Conservation (phyloP, 2,329 filamentous ascomycete species). For the Alternaria alternata region DNA sequence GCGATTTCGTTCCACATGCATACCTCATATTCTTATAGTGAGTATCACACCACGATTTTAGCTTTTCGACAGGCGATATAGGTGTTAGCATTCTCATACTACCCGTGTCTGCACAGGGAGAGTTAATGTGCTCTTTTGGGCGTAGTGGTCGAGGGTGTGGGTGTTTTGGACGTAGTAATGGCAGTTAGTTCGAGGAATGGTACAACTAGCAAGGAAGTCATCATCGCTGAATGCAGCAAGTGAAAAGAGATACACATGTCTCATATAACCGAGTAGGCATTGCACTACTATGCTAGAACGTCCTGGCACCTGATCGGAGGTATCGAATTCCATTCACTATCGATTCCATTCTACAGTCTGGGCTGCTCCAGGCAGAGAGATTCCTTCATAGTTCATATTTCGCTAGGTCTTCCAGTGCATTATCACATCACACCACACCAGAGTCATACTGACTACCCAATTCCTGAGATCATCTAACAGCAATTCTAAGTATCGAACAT, state of each 20-base stretch:
- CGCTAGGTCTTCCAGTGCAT: neutral
- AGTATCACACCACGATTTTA: too few species aligned
- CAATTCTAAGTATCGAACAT: neutral
- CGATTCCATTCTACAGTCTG: neutral
- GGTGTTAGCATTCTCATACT: too few species aligned
- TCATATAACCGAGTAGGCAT: neutral
- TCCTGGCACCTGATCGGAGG: neutral
- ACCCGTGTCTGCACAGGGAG: too few species aligned
- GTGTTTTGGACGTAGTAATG: neutral
- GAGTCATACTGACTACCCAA: neutral
- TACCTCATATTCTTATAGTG: too few species aligned
- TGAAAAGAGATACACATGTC: neutral
- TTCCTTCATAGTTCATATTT: neutral
- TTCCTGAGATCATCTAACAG: rapidly evolving
- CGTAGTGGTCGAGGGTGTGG: too few species aligned
- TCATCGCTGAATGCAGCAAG: neutral
- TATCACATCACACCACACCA: neutral
- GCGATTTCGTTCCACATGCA: too few species aligned
- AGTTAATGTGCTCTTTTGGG: too few species aligned
- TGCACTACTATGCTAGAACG: neutral
- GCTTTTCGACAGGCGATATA: too few species aligned
- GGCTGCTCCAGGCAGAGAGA: neutral
- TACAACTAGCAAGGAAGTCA: neutral
- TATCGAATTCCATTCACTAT: neutral
- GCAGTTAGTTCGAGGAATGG: neutral